Percentiles rank a stretch among this genome's conserved stretches.
Conservation (phyloP, 345 rosid species). For the Populus simonii region DNA sequence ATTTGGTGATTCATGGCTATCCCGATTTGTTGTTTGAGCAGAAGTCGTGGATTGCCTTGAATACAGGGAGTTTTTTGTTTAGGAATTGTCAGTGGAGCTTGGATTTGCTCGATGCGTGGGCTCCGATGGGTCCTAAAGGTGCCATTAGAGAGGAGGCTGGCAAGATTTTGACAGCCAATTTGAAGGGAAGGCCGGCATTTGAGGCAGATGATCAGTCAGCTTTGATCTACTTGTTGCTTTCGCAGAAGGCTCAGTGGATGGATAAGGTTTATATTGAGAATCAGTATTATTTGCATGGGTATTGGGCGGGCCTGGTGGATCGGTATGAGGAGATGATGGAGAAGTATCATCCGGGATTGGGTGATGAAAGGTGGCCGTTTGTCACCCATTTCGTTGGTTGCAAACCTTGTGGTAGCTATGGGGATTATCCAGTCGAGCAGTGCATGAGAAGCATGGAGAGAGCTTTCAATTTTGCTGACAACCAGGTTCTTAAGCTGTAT, state of each 20-base stretch:
- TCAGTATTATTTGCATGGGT: slow-evolving; percentile 86
- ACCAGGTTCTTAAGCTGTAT: slow-evolving; percentile 83
- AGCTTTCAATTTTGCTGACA: slow-evolving; percentile 90
- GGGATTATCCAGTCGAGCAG: slow-evolving; percentile 84
- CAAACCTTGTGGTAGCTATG: slow-evolving; percentile 96
- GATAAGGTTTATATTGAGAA: slow-evolving; percentile 84
- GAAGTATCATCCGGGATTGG: slow-evolving; percentile 90
- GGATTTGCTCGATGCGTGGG: slow-evolving; percentile 93
- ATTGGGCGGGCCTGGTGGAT: slow-evolving; percentile 91
- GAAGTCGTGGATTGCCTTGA: slow-evolving; percentile 94
- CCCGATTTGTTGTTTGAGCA: slow-evolving; percentile 81
- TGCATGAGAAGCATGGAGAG: slow-evolving; percentile 94
- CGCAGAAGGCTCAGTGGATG: slow-evolving; percentile 82
- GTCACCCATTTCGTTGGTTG: slow-evolving; percentile 94
- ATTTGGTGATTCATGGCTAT: slow-evolving; percentile 88
- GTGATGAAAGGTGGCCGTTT: slow-evolving; percentile 97
- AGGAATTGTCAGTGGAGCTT: slow-evolving; percentile 93
- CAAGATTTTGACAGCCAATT: slow-evolving; percentile 71
- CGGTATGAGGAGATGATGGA: slow-evolving; percentile 92
- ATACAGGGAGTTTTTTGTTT: slow-evolving; percentile 86
- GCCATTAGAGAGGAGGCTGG: slow-evolving; percentile 82
- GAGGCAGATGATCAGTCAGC: slow-evolving; percentile 98
- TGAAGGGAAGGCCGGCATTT: slow-evolving; percentile 85
- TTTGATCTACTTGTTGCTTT: slow-evolving; percentile 75
- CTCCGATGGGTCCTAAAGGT: slow-evolving; percentile 95